phyloP scores from a whole-genome alignment of 2,329 filamentous ascomycete genomes.

The Hypoxylon sp. region DNA sequence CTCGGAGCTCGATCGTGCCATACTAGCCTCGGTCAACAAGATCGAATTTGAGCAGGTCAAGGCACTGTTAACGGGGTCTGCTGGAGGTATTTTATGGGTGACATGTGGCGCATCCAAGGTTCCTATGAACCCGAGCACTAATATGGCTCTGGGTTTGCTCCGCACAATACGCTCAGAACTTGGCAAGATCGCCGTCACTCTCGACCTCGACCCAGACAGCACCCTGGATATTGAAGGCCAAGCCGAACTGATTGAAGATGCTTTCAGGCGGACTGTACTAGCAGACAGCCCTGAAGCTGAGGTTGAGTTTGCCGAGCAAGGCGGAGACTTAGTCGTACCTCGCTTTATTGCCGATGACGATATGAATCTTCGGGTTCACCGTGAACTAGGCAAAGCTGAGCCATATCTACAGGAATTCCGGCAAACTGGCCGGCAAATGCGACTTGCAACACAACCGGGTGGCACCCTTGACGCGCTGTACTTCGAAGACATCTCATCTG shows the following conservation, averaged over 20 bases:
- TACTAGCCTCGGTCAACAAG: slow-evolving; percentile 37
- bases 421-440: slow-evolving; percentile 34
- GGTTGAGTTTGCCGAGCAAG: slow-evolving; percentile 46
- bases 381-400: slow-evolving; percentile 42
- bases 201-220: slow-evolving; percentile 52
- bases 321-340: slow-evolving; percentile 45
- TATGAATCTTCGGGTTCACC: slow-evolving; percentile 47
- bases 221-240: slow-evolving; percentile 37
- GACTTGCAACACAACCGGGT: slow-evolving; percentile 28
- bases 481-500: slow-evolving; percentile 38
- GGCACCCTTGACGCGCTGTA: slow-evolving; percentile 40
- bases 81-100: slow-evolving; percentile 46
- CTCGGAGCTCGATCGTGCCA: slow-evolving; percentile 43
- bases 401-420: slow-evolving; percentile 45
- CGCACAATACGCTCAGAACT: slow-evolving; percentile 50
- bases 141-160: slow-evolving; percentile 49
- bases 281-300: slow-evolving; percentile 34
- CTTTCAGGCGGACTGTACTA: slow-evolving; percentile 36
- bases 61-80: slow-evolving; percentile 34
- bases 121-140: slow-evolving; percentile 41
- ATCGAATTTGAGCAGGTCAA: slow-evolving; percentile 41
- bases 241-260: slow-evolving; percentile 44
- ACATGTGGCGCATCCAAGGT: slow-evolving; percentile 46
- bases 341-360: slow-evolving; percentile 45
- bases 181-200: slow-evolving; percentile 43